Conservation (phyloP, 1,284 basidiomycete genomes). For the Pulveroboletus sp. region DNA sequence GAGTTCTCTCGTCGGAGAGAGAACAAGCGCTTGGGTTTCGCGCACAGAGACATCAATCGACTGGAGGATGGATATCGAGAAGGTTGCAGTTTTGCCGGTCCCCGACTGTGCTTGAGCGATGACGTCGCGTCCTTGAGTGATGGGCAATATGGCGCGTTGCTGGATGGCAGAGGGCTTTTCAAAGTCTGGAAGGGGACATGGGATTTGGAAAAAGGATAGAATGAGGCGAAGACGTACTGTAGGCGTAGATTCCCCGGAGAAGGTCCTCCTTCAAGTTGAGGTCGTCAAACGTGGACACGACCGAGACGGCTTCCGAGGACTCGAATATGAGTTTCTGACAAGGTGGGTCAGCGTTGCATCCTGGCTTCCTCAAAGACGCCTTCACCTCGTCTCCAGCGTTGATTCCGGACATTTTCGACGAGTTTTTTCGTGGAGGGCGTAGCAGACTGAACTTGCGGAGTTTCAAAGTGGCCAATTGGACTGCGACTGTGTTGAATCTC, state of each 20-base stretch:
- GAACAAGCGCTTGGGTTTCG: constrained; percentile 95
- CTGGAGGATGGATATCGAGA: constrained; percentile 91
- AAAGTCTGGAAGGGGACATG: constrained; percentile 67
- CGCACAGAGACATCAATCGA: constrained; percentile 95
- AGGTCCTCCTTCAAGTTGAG: constrained; percentile 95
- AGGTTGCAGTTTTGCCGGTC: constrained; percentile 99
- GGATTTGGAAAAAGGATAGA: background rate
- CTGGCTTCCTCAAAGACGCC: background rate
- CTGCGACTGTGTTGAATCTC: constrained; percentile 7
- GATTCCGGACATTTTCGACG: constrained; percentile 71
- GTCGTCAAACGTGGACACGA: constrained; percentile 87
- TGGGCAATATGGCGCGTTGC: constrained; percentile 95
- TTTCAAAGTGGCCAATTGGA: constrained; percentile 44
- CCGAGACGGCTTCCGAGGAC: constrained; percentile 93
- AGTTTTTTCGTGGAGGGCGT: constrained; percentile 29
- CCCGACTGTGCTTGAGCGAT: constrained; percentile 99
- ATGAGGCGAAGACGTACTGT: constrained; percentile 66
- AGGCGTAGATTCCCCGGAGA: constrained; percentile 96
- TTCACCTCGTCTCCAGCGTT: constrained; percentile 74
- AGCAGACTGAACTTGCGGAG: constrained; percentile 49
- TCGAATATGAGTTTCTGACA: constrained; percentile 92
- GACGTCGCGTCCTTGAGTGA: constrained; percentile 93
- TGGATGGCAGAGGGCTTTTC: constrained; percentile 99
- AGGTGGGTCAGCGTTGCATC: constrained; percentile 4
- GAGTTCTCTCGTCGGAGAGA: constrained; percentile 93